Evolutionary conservation across 108 stramenopile genomes (phyloP).

Genomic region (Hondaea fermentalgiana): DNA sequence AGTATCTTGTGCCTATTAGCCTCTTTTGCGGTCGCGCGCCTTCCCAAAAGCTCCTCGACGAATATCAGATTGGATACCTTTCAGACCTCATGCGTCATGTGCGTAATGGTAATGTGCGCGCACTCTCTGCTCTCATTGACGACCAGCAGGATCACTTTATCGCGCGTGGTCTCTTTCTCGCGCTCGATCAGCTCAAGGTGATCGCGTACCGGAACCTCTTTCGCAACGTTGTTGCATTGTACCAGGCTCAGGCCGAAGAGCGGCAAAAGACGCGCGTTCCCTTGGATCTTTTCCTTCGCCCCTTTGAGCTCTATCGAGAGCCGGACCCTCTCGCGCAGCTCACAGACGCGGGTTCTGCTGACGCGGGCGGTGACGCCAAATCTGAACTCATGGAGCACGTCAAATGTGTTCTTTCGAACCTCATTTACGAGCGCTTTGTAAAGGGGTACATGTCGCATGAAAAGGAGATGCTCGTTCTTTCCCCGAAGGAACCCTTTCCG

Average conservation of each 20-base stretch:
- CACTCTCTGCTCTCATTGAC: slow-evolving; percentile 66
- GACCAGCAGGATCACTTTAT: slow-evolving; percentile 54
- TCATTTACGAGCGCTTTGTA: slow-evolving; percentile 74
- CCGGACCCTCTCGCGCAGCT: slow-evolving; percentile 27
- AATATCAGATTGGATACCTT: slow-evolving; percentile 71
- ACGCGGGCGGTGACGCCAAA: slow-evolving; percentile 14
- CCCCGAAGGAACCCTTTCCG: slow-evolving; percentile 90
- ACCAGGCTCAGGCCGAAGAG: slow-evolving; percentile 26
- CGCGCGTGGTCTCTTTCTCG: slow-evolving; percentile 74
- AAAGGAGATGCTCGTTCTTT: slow-evolving; percentile 75
- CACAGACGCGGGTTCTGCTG: slow-evolving; percentile 16
- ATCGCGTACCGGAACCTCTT: slow-evolving; percentile 88
- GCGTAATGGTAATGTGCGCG: slow-evolving; percentile 73
- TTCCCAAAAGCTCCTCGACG: slow-evolving; percentile 53
- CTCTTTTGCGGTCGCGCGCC: slow-evolving; percentile 73
- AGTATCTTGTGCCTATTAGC: slow-evolving; percentile 79
- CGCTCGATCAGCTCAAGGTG: slow-evolving; percentile 83
- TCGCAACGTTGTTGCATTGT: slow-evolving; percentile 64
- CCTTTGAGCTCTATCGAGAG: slow-evolving; percentile 69
- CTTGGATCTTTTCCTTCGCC: slow-evolving; percentile 52
- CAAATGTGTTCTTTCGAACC: slow-evolving; percentile 88
- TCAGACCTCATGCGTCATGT: slow-evolving; percentile 62
- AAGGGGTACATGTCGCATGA: slow-evolving; percentile 85
- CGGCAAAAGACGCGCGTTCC: slow-evolving; percentile 55
- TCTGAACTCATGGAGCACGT: slow-evolving; percentile 81